Base-by-base conservation (phyloP, 371 early-diverging fungal species). In the Apophysomyces variabilis region DNA sequence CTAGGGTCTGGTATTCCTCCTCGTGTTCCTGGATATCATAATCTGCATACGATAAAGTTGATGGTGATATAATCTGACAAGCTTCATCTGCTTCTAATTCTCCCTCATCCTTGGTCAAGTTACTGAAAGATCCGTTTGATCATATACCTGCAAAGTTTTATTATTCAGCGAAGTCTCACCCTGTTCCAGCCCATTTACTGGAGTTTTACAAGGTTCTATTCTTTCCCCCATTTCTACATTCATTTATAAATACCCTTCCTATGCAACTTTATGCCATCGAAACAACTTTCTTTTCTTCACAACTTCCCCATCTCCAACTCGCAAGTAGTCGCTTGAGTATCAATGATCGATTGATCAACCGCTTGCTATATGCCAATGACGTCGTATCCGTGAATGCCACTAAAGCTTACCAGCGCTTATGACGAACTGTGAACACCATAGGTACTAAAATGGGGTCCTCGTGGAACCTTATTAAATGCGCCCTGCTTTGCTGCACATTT, bases 41-140 rank as follows among this genome's bases (percentile, higher is more conserved):
- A 26, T 65, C 74, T 2, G 72, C 78, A 0, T 74, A 77, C 16
- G 78, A 74, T 59, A 73, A 72, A 1, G 72, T 71, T 1, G 72
- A 77, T 39, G 26, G 71, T 6, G 38, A 56, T 4, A 38, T 71
- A 3, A 69, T 74, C 1, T 74, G 72, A 66, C 5, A 38, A 0
- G 56, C 66, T 11, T 64, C 73, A 0, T 35, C 9, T 58, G n/a
- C 41, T 44, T 8, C 58, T 8, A 41, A 39, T 7, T 12, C 46
- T 7, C 37, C 70, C 12, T 43, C 61, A 5, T 18, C 72, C 4
- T 58, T 68, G 0, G 18, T 66, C 1, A 7, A 14, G 5, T 39
- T 78, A 0, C 65, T 74, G 0, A 58, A 60, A 26, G 61, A 62
- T 36, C 43, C 74, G 7, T 77, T 72, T 56, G 66, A 70, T 32